Base-by-base conservation (phyloP, 106 monocot species). In the Amphibolis antarctica region DNA sequence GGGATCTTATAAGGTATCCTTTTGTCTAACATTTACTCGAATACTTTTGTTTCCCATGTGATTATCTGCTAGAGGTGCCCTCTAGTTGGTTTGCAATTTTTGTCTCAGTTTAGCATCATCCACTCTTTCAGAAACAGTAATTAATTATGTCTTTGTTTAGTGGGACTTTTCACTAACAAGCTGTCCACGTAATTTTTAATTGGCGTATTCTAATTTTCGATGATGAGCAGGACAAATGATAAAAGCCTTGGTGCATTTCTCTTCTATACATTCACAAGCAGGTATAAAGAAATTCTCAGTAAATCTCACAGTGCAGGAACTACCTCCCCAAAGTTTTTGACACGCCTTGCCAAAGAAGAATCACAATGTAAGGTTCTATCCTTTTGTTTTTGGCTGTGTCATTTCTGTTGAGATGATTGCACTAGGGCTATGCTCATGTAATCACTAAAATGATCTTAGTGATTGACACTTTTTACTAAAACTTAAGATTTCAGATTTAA, bases 251-350 rank as follows among this genome's bases (percentile, higher is more conserved):
- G 80, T 10, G 43, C 75, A 5, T 83, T 83, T 55, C 69, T 83
- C 1, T 71, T 42, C n/a, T 66, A 80, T 46, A 53, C 87, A 29
- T 88, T 88, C 49, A 70, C 83, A 1, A 71, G 72, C 63, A 71
- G 83, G 53, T 88, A 83, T 74, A 88, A 88, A 62, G 83, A 88
- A 69, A 65, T 78, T 14, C 72, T 88, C 4, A 80, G 87, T 77
- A 88, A 83, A 53, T 80, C 83, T 9, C 83, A 88, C 36, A 76
- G 77, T 44, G 77, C 80, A 43, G 55, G 74, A n/a, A 63, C 83
- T 15, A 63, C 83, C 15, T 52, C 59, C 50, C 76, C 78, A 10
- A 88, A 73, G 60, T 81, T 75, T 53, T 46, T 70, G 21, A 28
- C 71, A 7, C 81, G 80, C 9, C 80, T 88, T 27, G 73, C 83